These are phyloP conservation scores for Candida tallmaniae DNA, from an alignment of 805 yeast genomes.

Conservation along the genomic window DNA sequence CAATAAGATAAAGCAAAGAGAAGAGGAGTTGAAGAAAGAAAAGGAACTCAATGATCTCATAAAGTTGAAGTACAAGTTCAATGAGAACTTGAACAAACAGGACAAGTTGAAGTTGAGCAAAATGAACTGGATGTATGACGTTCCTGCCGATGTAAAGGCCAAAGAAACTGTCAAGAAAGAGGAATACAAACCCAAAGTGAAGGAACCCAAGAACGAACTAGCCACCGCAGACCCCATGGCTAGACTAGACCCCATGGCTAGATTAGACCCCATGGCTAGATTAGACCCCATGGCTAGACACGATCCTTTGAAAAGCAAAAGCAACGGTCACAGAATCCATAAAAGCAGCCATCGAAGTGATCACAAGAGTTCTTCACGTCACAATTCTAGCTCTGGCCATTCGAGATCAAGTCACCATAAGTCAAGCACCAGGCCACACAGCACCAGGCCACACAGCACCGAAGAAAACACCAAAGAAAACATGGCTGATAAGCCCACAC, in stretches of 20 bases:
- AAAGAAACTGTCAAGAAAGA: neutral
- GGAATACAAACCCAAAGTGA: neutral
- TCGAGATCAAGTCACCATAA: too few species aligned
- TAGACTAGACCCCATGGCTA: neutral
- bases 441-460: too few species aligned
- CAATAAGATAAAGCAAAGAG: constrained; percentile 56
- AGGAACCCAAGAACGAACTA: neutral
- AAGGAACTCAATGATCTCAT: constrained; percentile 54
- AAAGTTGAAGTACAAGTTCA: constrained; percentile 39
- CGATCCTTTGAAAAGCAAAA: constrained; percentile 1
- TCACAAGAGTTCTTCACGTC: constrained; percentile 4
- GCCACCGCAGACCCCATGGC: neutral
- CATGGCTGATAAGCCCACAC: too few species aligned
- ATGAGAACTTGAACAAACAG: constrained; percentile 22
- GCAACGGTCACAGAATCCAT: neutral
- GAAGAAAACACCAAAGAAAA: too few species aligned
- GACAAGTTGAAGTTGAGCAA: constrained; percentile 40
- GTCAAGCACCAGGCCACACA: too few species aligned
- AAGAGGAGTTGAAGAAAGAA: constrained; percentile 59
- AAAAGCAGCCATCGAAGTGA: constrained; percentile 1
- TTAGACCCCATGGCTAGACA: neutral
- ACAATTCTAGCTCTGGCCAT: neutral
- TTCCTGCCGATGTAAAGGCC: constrained; percentile 19
- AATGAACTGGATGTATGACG: constrained; percentile 86
- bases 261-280: neutral